Evolutionary conservation across 345 rosid genomes (phyloP).

Genomic region (Reutealis trisperma): DNA sequence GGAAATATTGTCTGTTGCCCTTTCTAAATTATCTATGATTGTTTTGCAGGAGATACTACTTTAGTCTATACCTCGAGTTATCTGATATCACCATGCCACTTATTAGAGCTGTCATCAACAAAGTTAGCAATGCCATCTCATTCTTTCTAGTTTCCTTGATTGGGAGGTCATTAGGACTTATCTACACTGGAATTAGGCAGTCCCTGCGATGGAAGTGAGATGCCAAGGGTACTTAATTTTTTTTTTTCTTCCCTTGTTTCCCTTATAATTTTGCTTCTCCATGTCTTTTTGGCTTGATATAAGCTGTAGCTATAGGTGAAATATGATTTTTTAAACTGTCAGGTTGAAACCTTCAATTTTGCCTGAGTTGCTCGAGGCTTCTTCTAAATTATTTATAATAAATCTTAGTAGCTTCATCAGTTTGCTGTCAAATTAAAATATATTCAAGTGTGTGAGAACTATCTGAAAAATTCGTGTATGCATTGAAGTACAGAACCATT

Average conservation of each 20-base stretch:
- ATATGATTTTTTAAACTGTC: background rate
- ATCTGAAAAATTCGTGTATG: background rate
- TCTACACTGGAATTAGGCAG: slow-evolving; percentile 91
- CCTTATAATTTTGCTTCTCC: slow-evolving; percentile 15
- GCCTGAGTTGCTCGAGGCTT: background rate
- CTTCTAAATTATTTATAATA: slow-evolving; percentile 1
- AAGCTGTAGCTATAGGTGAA: slow-evolving; percentile 16
- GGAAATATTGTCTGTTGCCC: background rate
- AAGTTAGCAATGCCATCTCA: slow-evolving; percentile 75
- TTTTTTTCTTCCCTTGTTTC: background rate
- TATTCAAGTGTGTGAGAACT: background rate
- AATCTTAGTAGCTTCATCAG: slow-evolving; percentile 2
- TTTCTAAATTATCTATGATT: slow-evolving; percentile 12
- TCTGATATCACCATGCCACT: slow-evolving; percentile 80
- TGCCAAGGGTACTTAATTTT: slow-evolving; percentile 18
- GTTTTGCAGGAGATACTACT: slow-evolving; percentile 77
- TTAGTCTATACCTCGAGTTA: slow-evolving; percentile 80
- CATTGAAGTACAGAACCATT: background rate
- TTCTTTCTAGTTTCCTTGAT: slow-evolving; percentile 85
- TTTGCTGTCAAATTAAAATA: slow-evolving; percentile 5
- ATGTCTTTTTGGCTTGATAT: slow-evolving; percentile 13
- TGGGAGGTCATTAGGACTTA: slow-evolving; percentile 84
- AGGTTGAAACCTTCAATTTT: slow-evolving; percentile 13
- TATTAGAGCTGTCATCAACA: slow-evolving; percentile 58
- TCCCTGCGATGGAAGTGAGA: slow-evolving; percentile 83